Evolutionary conservation across 305 asterid genomes (phyloP).

Genomic region (Fraxinus nigra): DNA sequence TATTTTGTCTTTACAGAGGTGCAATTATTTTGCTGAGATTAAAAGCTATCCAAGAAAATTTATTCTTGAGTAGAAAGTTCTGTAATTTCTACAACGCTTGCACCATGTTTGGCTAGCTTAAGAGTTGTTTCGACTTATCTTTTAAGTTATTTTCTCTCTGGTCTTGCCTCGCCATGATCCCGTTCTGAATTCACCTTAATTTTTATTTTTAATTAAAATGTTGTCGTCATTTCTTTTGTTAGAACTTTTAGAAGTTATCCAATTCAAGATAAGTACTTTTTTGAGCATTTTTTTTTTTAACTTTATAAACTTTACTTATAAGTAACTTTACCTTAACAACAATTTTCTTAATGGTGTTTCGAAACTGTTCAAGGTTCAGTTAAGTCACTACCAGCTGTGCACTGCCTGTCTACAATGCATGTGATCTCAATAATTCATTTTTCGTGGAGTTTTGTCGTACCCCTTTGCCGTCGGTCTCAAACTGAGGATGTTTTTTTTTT

Average conservation of each 20-base stretch:
- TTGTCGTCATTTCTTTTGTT: no score
- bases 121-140: neutral
- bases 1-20: slow-evolving; percentile 11
- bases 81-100: neutral
- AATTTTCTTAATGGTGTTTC: neutral
- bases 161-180: neutral
- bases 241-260: no score
- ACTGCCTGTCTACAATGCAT: neutral
- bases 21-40: slow-evolving; percentile 1
- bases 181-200: no score
- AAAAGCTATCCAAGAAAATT: neutral
- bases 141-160: neutral
- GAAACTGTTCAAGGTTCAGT: neutral
- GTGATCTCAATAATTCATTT: neutral
- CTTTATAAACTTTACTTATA: neutral
- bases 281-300: no score
- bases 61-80: neutral
- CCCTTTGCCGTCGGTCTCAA: neutral
- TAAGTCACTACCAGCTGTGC: neutral
- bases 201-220: no score
- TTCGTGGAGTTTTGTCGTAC: neutral
- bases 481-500: neutral
- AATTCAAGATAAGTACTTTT: neutral
- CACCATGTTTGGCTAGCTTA: neutral
- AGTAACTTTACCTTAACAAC: neutral